Conservation (phyloP, 495 filamentous ascomycete species). For the Durotheca rogersii region DNA sequence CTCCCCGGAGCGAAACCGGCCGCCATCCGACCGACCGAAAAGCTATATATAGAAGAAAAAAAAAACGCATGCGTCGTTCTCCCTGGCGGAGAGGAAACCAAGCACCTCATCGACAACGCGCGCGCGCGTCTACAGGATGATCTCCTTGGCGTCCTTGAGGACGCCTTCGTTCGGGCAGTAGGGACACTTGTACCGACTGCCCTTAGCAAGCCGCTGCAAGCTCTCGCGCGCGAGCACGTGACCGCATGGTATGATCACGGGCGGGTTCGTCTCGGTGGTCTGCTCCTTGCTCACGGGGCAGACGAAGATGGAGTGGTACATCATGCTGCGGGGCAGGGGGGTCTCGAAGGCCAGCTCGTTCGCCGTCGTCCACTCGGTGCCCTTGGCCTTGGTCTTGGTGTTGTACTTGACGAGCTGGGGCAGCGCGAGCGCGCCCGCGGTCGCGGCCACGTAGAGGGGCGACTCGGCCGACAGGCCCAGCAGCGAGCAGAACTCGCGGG, state of each 20-base stretch:
- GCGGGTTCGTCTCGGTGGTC: constrained; percentile 87
- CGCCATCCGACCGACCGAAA: too few relatives aligned
- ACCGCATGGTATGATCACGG: constrained; percentile 97
- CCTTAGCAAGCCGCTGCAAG: constrained; percentile 73
- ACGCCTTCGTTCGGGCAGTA: constrained; percentile 89
- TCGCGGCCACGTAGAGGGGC: constrained; percentile 86
- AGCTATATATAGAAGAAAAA: too few relatives aligned
- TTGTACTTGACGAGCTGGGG: constrained; percentile 81
- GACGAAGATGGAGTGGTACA: constrained; percentile 96
- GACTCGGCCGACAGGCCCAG: constrained; percentile 84
- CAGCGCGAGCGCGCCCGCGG: constrained; percentile 86
- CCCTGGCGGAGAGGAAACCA: too few relatives aligned
- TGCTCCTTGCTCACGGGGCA: constrained; percentile 97
- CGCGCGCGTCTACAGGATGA: constrained; percentile 50
- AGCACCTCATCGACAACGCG: background rate
- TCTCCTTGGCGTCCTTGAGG: constrained; percentile 71
- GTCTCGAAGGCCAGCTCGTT: constrained; percentile 94
- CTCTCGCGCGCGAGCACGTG: constrained; percentile 90
- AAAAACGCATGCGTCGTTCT: too few relatives aligned
- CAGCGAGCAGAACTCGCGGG: constrained; percentile 90
- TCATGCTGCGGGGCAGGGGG: constrained; percentile 77
- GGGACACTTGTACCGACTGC: constrained; percentile 84
- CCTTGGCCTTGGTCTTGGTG: constrained; percentile 78
- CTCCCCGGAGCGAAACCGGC: too few relatives aligned
- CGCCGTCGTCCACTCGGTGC: constrained; percentile 90